These are phyloP conservation scores for Erysimum cheiri DNA, from an alignment of 441 rosid species.

Conservation along the genomic window DNA sequence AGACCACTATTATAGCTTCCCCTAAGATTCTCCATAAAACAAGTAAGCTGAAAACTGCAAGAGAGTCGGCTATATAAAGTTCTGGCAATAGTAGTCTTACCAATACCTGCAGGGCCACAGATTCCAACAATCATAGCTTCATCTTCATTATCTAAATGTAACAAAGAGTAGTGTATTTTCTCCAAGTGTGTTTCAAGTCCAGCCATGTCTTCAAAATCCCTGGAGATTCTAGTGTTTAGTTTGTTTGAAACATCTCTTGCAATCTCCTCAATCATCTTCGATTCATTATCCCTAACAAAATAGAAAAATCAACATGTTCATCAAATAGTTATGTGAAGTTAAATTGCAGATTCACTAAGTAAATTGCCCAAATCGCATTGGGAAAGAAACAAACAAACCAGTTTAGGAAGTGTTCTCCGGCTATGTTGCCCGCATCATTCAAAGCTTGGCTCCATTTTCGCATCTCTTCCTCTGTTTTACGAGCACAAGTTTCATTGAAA, in stretches of 20 bases:
- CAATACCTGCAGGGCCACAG: no score
- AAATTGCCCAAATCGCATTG: no score
- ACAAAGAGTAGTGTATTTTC: no score
- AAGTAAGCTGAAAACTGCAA: no score
- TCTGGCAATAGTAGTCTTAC: no score
- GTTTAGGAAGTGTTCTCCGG: slow-evolving; percentile 13
- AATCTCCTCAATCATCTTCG: slow-evolving; percentile 28
- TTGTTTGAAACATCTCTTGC: background rate
- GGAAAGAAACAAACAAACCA: no score
- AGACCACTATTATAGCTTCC: background rate
- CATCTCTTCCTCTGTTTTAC: background rate
- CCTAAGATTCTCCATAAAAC: slow-evolving; percentile 5
- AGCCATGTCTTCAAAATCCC: no score
- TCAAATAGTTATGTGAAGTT: background rate
- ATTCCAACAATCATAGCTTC: no score
- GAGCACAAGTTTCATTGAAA: background rate
- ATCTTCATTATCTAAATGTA: no score
- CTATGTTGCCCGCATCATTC: background rate
- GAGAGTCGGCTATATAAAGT: no score
- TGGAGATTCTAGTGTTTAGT: no score
- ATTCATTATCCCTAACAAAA: slow-evolving; percentile 24
- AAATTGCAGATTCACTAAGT: background rate
- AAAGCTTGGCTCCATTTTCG: slow-evolving; percentile 21
- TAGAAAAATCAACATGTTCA: background rate
- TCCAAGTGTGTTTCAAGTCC: no score